Evolutionary conservation across 164 flowering plant genomes (phyloP), one percentile per base, ranked within the genome.

Genomic region (Paratinospora sagittata): DNA sequence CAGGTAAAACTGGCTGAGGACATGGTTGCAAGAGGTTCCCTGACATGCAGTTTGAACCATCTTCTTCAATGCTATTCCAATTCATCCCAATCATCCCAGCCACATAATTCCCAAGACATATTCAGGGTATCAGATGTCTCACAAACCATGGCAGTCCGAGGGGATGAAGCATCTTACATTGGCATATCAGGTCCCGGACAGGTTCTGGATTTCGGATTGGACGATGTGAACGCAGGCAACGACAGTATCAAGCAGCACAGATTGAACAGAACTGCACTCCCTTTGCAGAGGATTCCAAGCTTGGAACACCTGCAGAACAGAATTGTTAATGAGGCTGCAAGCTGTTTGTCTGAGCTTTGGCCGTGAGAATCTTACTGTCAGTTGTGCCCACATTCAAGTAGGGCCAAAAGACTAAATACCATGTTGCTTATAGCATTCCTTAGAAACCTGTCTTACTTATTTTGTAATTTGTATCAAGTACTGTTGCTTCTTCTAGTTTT

Each of bases 1-100:
- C 78, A 89, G 96, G 96, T 89, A 69, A 88, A 84, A 65, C 65
- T 89, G 64, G 93, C 92, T 17, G 93, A 89, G 74, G 92, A 84
- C 27, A 77, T 82, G 85, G 83, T 87, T 19, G 77, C 89, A 43
- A 70, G 85, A 70, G 89, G 92, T 17, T 83, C 91, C 1, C 45
- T 87, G 19, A 83, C 84, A 0, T 79, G 84, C 37, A 84, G 85
- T 67, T 63, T 88, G 75, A 86, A 84, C 68, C 86, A 84, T 74
- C 81, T 87, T 27, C 78, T 84, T 27, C 89, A 84, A 45, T 82
- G 70, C 27, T 85, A 82, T 69, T 67, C 88, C 45, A 67, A 12
- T 65, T 74, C 85, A 30, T 73, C 83, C 8, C 84, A 75, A 13
- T 73, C 85, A 36, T 74, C 84, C 11, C 84, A 76, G 11, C 68